These are phyloP conservation scores for Fusarium continuum DNA, from an alignment of 2,329 filamentous ascomycete species.

Conservation along the genomic window DNA sequence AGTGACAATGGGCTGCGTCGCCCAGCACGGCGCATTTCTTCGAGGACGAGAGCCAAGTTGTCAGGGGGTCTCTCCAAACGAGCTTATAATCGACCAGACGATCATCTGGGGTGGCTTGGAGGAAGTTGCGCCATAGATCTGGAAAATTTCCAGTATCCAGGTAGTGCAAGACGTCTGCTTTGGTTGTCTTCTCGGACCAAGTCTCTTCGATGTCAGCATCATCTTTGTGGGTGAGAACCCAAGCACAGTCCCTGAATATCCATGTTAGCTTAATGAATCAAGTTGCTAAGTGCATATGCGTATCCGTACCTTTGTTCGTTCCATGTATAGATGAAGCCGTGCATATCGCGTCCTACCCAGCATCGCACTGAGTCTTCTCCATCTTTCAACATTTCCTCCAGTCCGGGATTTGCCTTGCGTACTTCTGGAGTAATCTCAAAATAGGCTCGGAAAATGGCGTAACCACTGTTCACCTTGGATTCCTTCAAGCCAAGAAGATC, in stretches of 20 bases:
- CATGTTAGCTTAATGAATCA: no score
- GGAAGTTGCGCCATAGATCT: constrained; percentile 24
- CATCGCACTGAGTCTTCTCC: no score
- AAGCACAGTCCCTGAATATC: constrained; percentile 54
- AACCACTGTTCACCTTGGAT: constrained; percentile 32
- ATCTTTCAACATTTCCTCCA: no score
- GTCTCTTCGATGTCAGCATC: constrained; percentile 33
- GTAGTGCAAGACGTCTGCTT: constrained; percentile 22
- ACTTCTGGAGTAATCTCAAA: no score
- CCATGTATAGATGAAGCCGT: no score
- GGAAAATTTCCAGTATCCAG: no score
- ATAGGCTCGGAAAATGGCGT: constrained; percentile 48
- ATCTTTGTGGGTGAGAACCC: constrained; percentile 63
- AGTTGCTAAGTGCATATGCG: no score
- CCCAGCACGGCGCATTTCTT: constrained; percentile 18
- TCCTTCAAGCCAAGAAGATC: constrained; percentile 29
- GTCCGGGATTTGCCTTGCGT: no score
- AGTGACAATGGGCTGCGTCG: constrained; percentile 32
- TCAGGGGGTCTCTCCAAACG: constrained; percentile 26
- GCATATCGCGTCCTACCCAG: no score
- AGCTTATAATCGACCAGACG: constrained; percentile 31
- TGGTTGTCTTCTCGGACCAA: constrained; percentile 33
- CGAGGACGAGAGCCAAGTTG: constrained; percentile 25
- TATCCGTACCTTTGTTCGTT: no score
- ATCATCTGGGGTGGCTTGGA: constrained; percentile 33